phyloP scores from a whole-genome alignment of 768 basidiomycete species.

The Boletus fagicola region DNA sequence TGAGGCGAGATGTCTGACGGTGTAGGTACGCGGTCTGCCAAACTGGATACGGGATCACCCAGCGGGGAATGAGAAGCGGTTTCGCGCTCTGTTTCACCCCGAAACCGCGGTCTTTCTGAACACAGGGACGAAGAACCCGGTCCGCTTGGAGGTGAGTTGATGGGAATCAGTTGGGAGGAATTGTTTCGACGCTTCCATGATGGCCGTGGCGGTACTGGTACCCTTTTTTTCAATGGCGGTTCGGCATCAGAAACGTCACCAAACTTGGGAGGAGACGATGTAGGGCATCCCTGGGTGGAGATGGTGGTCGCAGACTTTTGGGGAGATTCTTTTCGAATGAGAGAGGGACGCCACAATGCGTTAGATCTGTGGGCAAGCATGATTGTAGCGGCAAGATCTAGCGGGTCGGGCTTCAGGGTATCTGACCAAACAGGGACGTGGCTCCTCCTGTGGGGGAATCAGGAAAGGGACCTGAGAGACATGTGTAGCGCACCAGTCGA shows the following conservation, averaged over 20 bases:
- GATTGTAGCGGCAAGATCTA: constrained; percentile 31
- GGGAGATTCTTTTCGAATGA: neutral
- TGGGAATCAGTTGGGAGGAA: neutral
- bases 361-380: constrained; percentile 27
- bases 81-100: constrained; percentile 4
- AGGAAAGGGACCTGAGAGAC: neutral
- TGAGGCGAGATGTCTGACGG: neutral
- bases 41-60: neutral
- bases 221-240: constrained; percentile 7
- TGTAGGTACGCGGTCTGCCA: neutral
- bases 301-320: neutral
- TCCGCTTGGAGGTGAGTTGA: neutral
- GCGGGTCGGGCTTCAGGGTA: constrained; percentile 25
- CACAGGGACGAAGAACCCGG: neutral
- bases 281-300: neutral
- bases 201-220: constrained; percentile 24
- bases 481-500: constrained; percentile 28
- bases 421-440: constrained; percentile 33
- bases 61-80: neutral
- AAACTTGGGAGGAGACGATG: neutral
- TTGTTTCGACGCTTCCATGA: constrained; percentile 9
- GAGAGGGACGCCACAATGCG: constrained; percentile 11
- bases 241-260: neutral
- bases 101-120: neutral
- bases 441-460: constrained; percentile 26